Evolutionary conservation across 139 green algal species (phyloP).

Genomic region (Chlorella sp.): DNA sequence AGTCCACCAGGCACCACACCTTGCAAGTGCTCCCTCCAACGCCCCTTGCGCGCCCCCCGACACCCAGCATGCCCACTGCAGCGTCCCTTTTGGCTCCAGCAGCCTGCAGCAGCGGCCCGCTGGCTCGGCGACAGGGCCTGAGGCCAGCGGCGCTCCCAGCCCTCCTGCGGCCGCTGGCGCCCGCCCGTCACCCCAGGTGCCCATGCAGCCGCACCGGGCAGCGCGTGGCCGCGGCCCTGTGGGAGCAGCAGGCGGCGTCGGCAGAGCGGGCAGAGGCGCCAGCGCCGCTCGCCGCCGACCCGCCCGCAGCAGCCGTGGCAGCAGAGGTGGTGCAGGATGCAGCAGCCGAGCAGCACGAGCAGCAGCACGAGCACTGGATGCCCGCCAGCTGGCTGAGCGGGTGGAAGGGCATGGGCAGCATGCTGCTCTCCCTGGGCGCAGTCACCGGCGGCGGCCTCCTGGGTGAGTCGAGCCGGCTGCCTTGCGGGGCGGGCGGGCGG

Average conservation of each 20-base stretch:
- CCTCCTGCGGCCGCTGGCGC: background rate
- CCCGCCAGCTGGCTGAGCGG: constrained; percentile 18
- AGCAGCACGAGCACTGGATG: constrained; percentile 17
- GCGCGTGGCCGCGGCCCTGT: background rate
- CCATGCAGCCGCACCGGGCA: background rate
- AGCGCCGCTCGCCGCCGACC: background rate
- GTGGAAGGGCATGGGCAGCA: background rate
- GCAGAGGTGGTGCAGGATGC: background rate
- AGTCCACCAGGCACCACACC: no score
- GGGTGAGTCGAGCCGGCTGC: background rate
- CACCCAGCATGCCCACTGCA: no score
- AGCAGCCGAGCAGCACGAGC: background rate
- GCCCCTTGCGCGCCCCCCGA: no score
- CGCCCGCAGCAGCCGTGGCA: constrained; percentile 14
- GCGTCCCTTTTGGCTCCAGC: no score
- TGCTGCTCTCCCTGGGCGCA: constrained; percentile 28
- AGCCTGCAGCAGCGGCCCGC: no score
- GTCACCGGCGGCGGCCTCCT: constrained; percentile 23
- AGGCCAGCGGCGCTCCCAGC: background rate
- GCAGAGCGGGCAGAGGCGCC: background rate
- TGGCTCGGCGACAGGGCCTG: background rate
- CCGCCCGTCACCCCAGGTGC: background rate
- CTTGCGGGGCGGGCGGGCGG: no score
- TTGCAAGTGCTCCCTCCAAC: no score
- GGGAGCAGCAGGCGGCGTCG: background rate